Percentiles rank a stretch among this genome's conserved stretches.
phyloP scores from a whole-genome alignment of 108 stramenopile genomes.

The Nitzschia sp. region DNA sequence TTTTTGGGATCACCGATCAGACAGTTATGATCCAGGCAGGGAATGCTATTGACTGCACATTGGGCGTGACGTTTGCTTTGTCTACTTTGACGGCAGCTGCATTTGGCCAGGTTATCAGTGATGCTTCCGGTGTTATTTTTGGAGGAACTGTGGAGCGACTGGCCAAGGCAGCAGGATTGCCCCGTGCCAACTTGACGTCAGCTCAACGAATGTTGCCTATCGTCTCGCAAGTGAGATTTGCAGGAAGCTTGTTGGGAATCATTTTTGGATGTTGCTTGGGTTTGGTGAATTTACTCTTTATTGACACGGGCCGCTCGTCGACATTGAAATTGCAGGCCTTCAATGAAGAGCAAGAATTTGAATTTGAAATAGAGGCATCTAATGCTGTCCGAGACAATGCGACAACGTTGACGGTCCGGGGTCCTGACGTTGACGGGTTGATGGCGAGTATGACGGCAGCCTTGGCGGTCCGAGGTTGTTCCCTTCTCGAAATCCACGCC shows the following conservation, averaged over 20 bases:
- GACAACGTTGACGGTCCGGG: conserved; percentile 50
- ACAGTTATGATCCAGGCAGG: conserved; percentile 79
- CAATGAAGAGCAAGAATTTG: conserved; percentile 58
- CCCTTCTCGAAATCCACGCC: conserved; percentile 61
- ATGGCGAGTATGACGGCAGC: conserved; percentile 64
- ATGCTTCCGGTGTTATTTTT: conserved; percentile 55
- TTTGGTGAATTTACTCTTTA: conserved; percentile 62
- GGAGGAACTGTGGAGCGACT: conserved; percentile 42
- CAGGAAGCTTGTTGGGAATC: conserved; percentile 53
- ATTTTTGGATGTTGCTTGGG: conserved; percentile 67
- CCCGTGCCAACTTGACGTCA: conserved; percentile 17
- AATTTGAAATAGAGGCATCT: conserved; percentile 57
- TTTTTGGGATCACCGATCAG: conserved; percentile 85
- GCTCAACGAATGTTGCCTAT: conserved; percentile 33
- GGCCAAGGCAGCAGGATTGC: conserved; percentile 27
- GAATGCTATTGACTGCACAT: conserved; percentile 66
- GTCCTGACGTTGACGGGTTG: conserved; percentile 71
- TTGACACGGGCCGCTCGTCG: conserved; percentile 58
- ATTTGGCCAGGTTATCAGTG: conserved; percentile 46
- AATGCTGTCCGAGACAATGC: conserved; percentile 45
- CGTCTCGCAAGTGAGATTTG: conserved; percentile 15
- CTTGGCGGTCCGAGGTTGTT: conserved; percentile 48
- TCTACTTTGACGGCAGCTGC: conserved; percentile 70
- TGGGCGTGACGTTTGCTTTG: conserved; percentile 74
- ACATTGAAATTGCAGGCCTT: conserved; percentile 61